Percentiles rank a stretch among this genome's conserved stretches.
These are phyloP conservation scores for Pythium brachiatum DNA, from an alignment of 352 stramenopile genomes.

Conservation along the genomic window DNA sequence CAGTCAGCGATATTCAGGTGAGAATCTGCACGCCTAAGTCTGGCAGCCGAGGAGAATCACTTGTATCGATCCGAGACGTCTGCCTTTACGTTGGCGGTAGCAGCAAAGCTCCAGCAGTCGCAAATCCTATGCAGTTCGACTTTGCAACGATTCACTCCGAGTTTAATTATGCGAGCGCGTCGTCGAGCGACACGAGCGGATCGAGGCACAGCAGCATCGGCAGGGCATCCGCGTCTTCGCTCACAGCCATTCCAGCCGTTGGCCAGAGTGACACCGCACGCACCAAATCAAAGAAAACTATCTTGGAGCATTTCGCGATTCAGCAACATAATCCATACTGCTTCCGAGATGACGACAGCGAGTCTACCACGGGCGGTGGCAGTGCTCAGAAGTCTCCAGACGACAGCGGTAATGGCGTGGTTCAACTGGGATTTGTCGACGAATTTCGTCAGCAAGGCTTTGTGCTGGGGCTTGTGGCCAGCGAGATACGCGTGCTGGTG, in stretches of 20 bases:
- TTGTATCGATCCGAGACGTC: conserved; percentile 57
- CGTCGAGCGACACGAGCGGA: not conserved
- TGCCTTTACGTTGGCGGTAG: conserved; percentile 49
- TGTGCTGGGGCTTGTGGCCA: conserved; percentile 51
- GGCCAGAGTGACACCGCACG: conserved; percentile 1
- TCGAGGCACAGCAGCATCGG: conserved; percentile 1
- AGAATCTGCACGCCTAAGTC: conserved; percentile 60
- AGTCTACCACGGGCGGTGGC: not conserved
- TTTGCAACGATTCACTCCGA: conserved; percentile 2
- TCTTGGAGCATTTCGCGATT: conserved; percentile 75
- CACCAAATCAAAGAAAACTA: conserved; percentile 49
- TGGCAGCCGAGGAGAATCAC: conserved; percentile 59
- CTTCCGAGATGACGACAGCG: conserved; percentile 51
- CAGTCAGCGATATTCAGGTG: conserved; percentile 59
- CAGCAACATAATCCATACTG: conserved; percentile 70
- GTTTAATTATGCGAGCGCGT: not conserved
- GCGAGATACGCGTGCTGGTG: conserved; percentile 55
- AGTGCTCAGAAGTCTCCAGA: not conserved
- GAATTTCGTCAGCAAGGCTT: conserved; percentile 54
- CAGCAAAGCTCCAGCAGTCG: conserved; percentile 11
- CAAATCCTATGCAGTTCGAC: conserved; percentile 16
- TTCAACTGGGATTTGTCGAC: conserved; percentile 37
- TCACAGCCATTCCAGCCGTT: not conserved
- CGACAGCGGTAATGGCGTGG: conserved; percentile 4
- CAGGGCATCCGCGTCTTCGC: not conserved